These are phyloP conservation scores for Petrea volubilis DNA, from an alignment of 257 asterid species.

Conservation along the genomic window DNA sequence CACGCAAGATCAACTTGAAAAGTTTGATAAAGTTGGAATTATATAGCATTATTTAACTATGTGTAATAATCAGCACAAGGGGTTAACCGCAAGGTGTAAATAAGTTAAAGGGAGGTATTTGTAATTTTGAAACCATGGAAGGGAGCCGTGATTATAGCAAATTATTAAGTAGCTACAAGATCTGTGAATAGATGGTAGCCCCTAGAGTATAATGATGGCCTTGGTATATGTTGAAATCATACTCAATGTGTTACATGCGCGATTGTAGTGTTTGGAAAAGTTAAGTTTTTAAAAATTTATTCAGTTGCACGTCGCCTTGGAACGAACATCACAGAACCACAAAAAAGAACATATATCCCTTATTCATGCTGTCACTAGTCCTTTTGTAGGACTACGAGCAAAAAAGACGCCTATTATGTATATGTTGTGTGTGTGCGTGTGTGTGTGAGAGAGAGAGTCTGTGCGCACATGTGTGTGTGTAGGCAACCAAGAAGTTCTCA, in stretches of 20 bases:
- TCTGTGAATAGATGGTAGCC: background rate
- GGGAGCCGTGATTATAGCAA: too few species aligned
- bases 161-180: background rate
- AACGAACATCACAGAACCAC: background rate
- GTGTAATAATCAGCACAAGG: too few species aligned
- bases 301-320: background rate
- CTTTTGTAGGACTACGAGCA: background rate
- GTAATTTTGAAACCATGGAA: too few species aligned
- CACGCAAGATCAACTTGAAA: too few species aligned
- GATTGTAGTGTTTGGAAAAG: background rate
- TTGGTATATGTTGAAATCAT: background rate
- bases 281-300: background rate
- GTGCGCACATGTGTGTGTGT: too few species aligned
- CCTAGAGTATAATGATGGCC: background rate
- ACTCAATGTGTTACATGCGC: background rate
- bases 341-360: background rate
- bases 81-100: too few species aligned
- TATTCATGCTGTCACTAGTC: background rate
- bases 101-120: too few species aligned
- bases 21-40: too few species aligned
- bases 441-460: too few species aligned
- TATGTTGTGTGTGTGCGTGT: too few species aligned
- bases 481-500: background rate
- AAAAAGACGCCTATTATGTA: too few species aligned
- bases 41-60: too few species aligned